These are phyloP conservation scores for Lippia alba DNA, from an alignment of 305 asterid genomes.

Conservation along the genomic window DNA sequence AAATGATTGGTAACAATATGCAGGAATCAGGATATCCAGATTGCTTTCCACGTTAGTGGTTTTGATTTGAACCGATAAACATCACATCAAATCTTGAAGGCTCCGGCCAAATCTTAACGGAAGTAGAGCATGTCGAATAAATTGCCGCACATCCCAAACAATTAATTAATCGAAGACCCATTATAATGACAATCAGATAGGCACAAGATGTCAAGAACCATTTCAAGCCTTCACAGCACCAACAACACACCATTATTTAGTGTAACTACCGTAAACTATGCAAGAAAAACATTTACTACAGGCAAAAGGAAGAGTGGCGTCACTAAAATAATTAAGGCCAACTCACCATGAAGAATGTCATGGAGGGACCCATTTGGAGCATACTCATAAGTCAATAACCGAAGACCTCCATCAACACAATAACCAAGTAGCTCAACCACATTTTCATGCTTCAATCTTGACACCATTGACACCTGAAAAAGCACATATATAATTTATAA, in stretches of 20 bases:
- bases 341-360: constrained; percentile 84
- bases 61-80: no score
- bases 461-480: constrained; percentile 81
- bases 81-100: no score
- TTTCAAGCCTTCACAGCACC: constrained; percentile 12
- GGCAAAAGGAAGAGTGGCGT: constrained; percentile 20
- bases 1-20: background rate
- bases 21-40: background rate
- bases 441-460: constrained; percentile 76
- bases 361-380: constrained; percentile 81
- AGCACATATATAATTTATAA: constrained; percentile 22
- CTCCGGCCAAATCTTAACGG: background rate
- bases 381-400: constrained; percentile 76
- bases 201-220: background rate
- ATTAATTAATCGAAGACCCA: constrained; percentile 2
- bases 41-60: no score
- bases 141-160: constrained; percentile 9
- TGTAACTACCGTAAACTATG: background rate
- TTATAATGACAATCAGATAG: background rate
- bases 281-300: background rate
- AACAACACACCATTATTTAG: background rate
- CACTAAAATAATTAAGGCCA: constrained; percentile 11
- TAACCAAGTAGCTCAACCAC: constrained; percentile 77
- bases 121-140: background rate
- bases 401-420: constrained; percentile 72